phyloP scores from a whole-genome alignment of 352 stramenopile species.

The Pilasporangium apinafurcum region DNA sequence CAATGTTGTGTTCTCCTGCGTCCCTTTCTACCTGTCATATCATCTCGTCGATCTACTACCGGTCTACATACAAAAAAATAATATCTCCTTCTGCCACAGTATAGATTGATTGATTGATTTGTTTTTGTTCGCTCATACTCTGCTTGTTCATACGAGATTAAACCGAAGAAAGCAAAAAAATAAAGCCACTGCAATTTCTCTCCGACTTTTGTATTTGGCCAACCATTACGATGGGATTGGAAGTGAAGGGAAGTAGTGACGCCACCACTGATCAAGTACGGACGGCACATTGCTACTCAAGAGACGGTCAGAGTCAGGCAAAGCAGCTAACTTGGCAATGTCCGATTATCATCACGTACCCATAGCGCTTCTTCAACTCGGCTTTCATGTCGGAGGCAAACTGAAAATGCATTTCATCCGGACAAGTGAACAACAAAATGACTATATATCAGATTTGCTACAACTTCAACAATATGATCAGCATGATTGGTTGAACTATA shows the following conservation, averaged over 20 bases:
- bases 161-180: constrained; percentile 15
- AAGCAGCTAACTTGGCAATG: too few species aligned
- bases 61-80: constrained; percentile 1
- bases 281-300: constrained; percentile 33
- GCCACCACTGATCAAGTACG: constrained; percentile 42
- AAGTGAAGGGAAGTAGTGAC: constrained; percentile 38
- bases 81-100: too few species aligned
- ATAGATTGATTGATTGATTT: too few species aligned
- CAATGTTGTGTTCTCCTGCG: not conserved
- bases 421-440: not conserved
- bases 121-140: too few species aligned
- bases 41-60: too few species aligned
- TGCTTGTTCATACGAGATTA: too few species aligned
- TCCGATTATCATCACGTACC: too few species aligned
- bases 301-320: too few species aligned
- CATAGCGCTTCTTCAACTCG: constrained; percentile 52
- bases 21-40: not conserved
- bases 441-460: not conserved
- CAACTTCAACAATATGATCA: too few species aligned
- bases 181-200: not conserved
- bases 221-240: constrained; percentile 1
- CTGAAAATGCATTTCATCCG: constrained; percentile 10
- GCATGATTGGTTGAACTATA: too few species aligned
- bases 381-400: constrained; percentile 43
- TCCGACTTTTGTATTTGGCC: not conserved